A percentile compares a stretch with the other conserved stretches of the same genome.
Evolutionary conservation across 768 basidiomycete species (phyloP).

Genomic region (Termitomyces sp.): DNA sequence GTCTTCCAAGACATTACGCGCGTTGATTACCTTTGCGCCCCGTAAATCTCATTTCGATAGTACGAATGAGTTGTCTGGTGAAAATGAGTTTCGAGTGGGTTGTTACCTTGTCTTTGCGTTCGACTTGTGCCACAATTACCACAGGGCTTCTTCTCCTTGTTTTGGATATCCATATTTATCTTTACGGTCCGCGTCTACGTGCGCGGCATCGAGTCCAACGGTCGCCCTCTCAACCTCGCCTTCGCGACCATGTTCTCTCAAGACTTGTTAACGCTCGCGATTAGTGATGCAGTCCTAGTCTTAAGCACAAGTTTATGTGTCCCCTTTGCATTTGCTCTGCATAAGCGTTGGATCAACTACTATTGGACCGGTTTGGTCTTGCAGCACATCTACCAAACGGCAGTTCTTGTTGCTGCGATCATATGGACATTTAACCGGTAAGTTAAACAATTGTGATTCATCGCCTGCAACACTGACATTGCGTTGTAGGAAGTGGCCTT

Average conservation of each 20-base stretch:
- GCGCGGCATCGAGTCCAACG: constrained; percentile 71
- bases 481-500: constrained; percentile 81
- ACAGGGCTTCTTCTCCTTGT: constrained; percentile 92
- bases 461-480: background rate
- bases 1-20: constrained; percentile 73
- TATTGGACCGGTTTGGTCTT: constrained; percentile 71
- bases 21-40: constrained; percentile 83
- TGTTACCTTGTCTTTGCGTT: background rate
- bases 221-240: constrained; percentile 70
- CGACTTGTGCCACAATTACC: constrained; percentile 4
- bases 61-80: constrained; percentile 63
- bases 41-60: constrained; percentile 85
- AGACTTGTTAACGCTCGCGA: constrained; percentile 77
- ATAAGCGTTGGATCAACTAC: constrained; percentile 78
- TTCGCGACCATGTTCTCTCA: constrained; percentile 88
- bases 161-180: constrained; percentile 89
- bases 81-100: constrained; percentile 83
- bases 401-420: constrained; percentile 68
- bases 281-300: constrained; percentile 83
- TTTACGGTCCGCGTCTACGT: constrained; percentile 78
- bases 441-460: constrained; percentile 12
- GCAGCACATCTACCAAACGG: constrained; percentile 79
- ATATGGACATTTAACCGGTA: constrained; percentile 90
- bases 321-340: constrained; percentile 75
- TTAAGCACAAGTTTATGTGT: constrained; percentile 74